Evolutionary conservation across 2,329 filamentous ascomycete species (phyloP).

Genomic region (Alternaria ethzedia): DNA sequence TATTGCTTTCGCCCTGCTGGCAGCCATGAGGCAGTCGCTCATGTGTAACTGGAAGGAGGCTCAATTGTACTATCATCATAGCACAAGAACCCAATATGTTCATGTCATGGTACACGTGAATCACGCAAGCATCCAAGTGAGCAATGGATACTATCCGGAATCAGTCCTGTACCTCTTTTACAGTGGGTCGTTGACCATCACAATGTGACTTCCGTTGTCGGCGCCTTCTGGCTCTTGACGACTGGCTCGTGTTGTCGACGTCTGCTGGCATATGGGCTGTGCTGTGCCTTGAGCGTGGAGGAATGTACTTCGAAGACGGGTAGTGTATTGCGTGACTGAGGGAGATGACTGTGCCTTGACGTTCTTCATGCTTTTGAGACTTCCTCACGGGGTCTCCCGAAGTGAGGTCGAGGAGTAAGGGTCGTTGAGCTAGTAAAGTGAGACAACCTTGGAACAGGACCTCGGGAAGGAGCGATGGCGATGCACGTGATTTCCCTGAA

Average conservation of each 20-base stretch:
- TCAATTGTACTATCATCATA: neutral
- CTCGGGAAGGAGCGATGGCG: neutral
- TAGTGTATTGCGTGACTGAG: neutral
- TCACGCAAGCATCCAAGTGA: neutral
- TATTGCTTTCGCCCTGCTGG: neutral
- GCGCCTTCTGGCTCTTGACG: neutral
- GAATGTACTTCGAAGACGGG: neutral
- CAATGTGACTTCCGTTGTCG: neutral
- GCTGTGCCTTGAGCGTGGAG: neutral
- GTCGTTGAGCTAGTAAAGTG: neutral
- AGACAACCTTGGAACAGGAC: neutral
- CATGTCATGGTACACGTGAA: neutral
- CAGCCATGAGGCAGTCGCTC: neutral
- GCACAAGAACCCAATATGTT: neutral
- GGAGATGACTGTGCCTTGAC: neutral
- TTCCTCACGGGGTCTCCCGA: neutral
- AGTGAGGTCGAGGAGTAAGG: neutral
- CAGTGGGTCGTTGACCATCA: neutral
- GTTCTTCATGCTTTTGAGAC: neutral
- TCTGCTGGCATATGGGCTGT: neutral
- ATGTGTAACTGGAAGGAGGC: neutral
- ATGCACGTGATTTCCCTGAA: constrained; percentile 1
- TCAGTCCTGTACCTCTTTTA: neutral
- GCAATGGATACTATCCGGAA: neutral
- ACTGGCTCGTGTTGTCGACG: neutral